These are phyloP conservation scores for Aspergillus niger DNA, from an alignment of 2,329 filamentous ascomycete species.

Conservation along the genomic window DNA sequence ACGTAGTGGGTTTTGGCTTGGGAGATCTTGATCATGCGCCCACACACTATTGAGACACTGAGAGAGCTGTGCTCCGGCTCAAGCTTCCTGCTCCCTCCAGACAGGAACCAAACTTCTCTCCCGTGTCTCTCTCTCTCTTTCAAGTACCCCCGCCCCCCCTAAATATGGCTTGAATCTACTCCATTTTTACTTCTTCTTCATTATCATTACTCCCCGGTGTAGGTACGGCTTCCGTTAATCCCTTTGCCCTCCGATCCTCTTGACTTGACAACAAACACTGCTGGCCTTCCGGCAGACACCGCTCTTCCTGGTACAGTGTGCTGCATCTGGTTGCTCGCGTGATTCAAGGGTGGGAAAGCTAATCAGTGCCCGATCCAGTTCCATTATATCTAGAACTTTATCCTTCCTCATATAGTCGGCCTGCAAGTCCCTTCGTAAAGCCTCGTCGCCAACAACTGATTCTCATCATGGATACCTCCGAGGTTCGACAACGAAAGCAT, in stretches of 20 bases:
- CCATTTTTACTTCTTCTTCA: conserved; percentile 6
- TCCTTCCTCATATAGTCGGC: not conserved
- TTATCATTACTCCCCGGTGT: not conserved
- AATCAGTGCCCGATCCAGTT: conserved; percentile 4
- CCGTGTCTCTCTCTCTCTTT: not conserved
- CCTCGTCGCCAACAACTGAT: not conserved
- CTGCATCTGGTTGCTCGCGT: conserved; percentile 9
- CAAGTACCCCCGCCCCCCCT: not conserved
- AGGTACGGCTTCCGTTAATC: not conserved
- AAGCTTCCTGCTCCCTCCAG: not conserved
- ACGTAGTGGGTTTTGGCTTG: not conserved
- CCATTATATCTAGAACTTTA: not conserved
- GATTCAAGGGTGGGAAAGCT: conserved; percentile 2
- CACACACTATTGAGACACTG: not conserved
- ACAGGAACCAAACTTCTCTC: not conserved
- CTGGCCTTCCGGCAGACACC: conserved; percentile 10
- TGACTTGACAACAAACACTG: not conserved
- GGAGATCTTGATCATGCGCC: not conserved
- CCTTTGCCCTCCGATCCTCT: not conserved
- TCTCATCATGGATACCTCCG: conserved; percentile 33
- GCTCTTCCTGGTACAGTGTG: conserved; percentile 9
- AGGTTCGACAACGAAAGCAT: conserved; percentile 36
- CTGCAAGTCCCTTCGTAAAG: not conserved
- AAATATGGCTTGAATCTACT: conserved; percentile 5
- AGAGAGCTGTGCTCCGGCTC: not conserved